Evolutionary conservation across 768 basidiomycete genomes (phyloP).

Genomic region (Hemileccinum impolitum): DNA sequence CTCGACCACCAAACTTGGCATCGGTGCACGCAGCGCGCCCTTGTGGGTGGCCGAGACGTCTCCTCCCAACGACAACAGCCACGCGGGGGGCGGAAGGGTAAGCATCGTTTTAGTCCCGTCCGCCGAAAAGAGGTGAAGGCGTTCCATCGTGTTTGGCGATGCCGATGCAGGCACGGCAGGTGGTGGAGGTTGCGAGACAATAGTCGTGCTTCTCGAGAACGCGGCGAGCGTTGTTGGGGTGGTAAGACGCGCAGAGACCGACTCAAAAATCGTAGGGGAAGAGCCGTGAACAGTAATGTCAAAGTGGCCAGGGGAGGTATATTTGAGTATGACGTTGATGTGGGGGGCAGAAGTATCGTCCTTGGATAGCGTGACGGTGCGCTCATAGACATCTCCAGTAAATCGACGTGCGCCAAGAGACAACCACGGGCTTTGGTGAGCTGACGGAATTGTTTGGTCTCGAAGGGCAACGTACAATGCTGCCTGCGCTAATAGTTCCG

Average conservation of each 20-base stretch:
- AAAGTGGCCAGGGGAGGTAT: constrained; percentile 44
- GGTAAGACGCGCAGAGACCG: constrained; percentile 54
- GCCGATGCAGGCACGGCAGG: constrained; percentile 51
- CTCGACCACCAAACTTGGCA: constrained; percentile 93
- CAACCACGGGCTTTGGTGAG: constrained; percentile 58
- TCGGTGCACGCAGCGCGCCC: constrained; percentile 75
- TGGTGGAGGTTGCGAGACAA: constrained; percentile 68
- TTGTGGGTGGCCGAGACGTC: constrained; percentile 53
- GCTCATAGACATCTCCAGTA: constrained; percentile 67
- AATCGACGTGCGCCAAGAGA: constrained; percentile 73
- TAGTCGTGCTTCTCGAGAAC: constrained; percentile 53
- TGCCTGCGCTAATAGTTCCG: constrained; percentile 71
- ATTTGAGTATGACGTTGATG: constrained; percentile 38
- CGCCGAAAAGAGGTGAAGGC: constrained; percentile 69
- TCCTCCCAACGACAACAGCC: constrained; percentile 65
- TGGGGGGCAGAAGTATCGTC: constrained; percentile 43
- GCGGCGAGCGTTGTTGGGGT: constrained; percentile 53
- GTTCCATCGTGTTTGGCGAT: constrained; percentile 59
- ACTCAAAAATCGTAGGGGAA: constrained; percentile 38
- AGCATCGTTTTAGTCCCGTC: constrained; percentile 61
- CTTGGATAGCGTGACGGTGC: constrained; percentile 56
- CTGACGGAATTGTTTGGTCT: constrained; percentile 41
- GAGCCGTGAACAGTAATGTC: constrained; percentile 46
- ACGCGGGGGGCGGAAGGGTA: constrained; percentile 63
- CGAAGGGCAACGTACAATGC: constrained; percentile 73